These are phyloP conservation scores for Alternaria dauci DNA, from an alignment of 2,329 filamentous ascomycete genomes.

Conservation along the genomic window DNA sequence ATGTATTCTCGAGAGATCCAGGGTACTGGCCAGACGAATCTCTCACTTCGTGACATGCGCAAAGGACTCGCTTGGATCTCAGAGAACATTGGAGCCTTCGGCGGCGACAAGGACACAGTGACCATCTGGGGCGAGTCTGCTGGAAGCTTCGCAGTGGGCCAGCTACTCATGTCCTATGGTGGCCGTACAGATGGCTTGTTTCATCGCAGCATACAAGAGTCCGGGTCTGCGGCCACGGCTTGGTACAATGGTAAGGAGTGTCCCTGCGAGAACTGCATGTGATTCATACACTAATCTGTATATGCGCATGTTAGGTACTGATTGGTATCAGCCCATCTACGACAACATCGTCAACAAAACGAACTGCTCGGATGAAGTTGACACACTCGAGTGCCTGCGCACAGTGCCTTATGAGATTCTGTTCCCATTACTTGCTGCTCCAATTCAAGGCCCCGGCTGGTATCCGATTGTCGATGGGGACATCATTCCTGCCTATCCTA, in stretches of 20 bases:
- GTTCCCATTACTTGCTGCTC: constrained; percentile 61
- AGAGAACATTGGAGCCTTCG: constrained; percentile 61
- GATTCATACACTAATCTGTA: background rate
- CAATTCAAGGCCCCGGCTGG: constrained; percentile 48
- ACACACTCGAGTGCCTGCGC: constrained; percentile 63
- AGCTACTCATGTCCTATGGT: constrained; percentile 42
- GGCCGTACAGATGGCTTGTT: constrained; percentile 32
- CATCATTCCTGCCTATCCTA: constrained; percentile 63
- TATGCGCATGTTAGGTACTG: constrained; percentile 15
- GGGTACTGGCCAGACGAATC: background rate
- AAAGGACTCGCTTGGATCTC: constrained; percentile 54
- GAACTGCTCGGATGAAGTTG: constrained; percentile 63
- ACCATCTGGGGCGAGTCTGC: constrained; percentile 66
- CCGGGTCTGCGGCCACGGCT: constrained; percentile 49
- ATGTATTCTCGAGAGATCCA: background rate
- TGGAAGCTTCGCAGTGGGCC: constrained; percentile 60
- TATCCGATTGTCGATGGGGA: constrained; percentile 65
- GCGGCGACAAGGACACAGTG: constrained; percentile 59
- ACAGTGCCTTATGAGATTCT: constrained; percentile 67
- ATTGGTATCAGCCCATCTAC: constrained; percentile 61
- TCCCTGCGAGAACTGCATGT: background rate
- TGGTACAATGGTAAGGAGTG: constrained; percentile 45
- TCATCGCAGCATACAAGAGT: constrained; percentile 49
- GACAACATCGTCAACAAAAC: constrained; percentile 54
- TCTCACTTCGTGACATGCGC: background rate